phyloP scores from a whole-genome alignment of 768 basidiomycete genomes.

The Panellus pusillus region DNA sequence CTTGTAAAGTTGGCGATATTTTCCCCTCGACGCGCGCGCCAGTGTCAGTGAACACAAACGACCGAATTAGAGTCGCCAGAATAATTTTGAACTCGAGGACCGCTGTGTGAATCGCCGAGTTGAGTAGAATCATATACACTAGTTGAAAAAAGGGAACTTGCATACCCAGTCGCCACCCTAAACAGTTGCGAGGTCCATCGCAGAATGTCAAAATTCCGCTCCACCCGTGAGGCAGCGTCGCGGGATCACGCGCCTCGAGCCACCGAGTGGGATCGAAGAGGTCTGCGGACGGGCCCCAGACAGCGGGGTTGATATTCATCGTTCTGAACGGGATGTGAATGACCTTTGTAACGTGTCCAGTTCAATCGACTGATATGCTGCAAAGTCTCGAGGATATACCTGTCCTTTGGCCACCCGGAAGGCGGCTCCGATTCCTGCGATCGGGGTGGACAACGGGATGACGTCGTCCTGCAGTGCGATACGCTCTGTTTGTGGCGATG shows the following conservation, averaged over 20 bases:
- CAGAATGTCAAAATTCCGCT: constrained; percentile 38
- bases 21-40: constrained; percentile 29
- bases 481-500: constrained; percentile 40
- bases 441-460: constrained; percentile 38
- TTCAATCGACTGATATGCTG: background rate
- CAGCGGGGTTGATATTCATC: constrained; percentile 32
- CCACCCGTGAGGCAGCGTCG: constrained; percentile 37
- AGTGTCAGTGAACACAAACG: constrained; percentile 38
- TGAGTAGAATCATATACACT: background rate
- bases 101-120: constrained; percentile 19
- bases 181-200: constrained; percentile 43
- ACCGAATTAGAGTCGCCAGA: constrained; percentile 35
- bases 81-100: constrained; percentile 42
- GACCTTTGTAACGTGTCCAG: constrained; percentile 22
- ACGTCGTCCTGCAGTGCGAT: constrained; percentile 41
- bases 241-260: constrained; percentile 31
- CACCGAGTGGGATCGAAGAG: constrained; percentile 42
- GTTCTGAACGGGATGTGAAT: constrained; percentile 35
- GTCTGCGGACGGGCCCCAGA: constrained; percentile 38
- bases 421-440: constrained; percentile 27
- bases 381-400: constrained; percentile 22
- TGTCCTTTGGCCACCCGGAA: constrained; percentile 38
- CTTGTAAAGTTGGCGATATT: constrained; percentile 37
- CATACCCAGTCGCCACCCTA: constrained; percentile 39
- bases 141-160: background rate